Conservation (phyloP, 257 asterid species). For the Lavandula angustifolia region DNA sequence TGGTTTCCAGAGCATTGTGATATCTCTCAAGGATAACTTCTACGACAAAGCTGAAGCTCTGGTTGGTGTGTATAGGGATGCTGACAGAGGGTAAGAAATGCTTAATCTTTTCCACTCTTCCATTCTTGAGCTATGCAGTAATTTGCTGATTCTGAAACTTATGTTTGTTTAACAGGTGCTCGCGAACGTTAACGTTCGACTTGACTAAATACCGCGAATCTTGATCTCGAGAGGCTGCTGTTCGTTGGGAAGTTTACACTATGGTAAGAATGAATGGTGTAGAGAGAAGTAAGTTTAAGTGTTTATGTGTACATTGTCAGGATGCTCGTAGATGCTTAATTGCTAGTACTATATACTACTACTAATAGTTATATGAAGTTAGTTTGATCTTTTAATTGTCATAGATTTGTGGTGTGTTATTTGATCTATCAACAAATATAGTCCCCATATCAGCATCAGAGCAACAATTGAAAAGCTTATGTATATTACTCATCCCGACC, state of each 20-base stretch:
- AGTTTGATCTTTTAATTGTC: too few species aligned
- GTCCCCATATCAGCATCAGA: too few species aligned
- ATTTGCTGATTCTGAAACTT: not conserved
- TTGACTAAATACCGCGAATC: slow-evolving; percentile 74
- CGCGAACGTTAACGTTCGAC: slow-evolving; percentile 81
- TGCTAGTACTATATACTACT: too few species aligned
- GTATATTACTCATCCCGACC: too few species aligned
- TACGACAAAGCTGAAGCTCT: slow-evolving; percentile 97
- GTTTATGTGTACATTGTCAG: slow-evolving; percentile 36
- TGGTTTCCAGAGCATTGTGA: slow-evolving; percentile 95
- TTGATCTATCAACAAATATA: too few species aligned
- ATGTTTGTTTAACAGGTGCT: slow-evolving; percentile 56
- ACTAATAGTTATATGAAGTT: too few species aligned
- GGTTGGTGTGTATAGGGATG: slow-evolving; percentile 95
- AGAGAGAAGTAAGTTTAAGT: not conserved
- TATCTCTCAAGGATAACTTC: slow-evolving; percentile 90
- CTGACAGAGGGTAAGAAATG: slow-evolving; percentile 66
- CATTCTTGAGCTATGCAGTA: not conserved
- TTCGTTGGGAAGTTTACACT: slow-evolving; percentile 13
- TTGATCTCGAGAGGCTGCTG: slow-evolving; percentile 9
- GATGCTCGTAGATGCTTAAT: too few species aligned
- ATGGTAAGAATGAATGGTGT: slow-evolving; percentile 1
- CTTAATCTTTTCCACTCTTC: not conserved
- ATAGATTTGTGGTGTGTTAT: too few species aligned
- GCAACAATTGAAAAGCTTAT: too few species aligned